These are phyloP conservation scores for Diaporthe ampelina DNA, from an alignment of 2,329 filamentous ascomycete genomes.

Conservation along the genomic window DNA sequence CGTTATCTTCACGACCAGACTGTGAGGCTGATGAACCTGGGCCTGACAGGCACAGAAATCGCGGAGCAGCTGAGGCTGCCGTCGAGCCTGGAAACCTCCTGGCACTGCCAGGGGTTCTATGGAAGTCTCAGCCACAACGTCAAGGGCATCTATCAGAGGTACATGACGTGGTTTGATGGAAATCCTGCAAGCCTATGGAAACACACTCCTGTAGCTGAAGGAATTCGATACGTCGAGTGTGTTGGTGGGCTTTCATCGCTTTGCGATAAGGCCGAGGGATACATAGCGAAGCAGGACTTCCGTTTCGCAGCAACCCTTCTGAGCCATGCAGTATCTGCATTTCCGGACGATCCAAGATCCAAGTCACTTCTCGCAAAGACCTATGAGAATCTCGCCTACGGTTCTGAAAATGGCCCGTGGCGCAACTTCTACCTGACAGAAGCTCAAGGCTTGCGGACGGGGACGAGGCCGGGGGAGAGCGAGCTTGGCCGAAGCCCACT, in stretches of 20 bases:
- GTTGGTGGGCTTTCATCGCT: conserved; percentile 53
- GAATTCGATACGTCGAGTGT: conserved; percentile 52
- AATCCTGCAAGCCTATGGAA: conserved; percentile 53
- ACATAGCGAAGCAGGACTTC: conserved; percentile 49
- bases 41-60: conserved; percentile 55
- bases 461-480: conserved; percentile 1
- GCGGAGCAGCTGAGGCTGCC: conserved; percentile 54
- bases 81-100: conserved; percentile 48
- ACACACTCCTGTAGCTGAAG: conserved; percentile 51
- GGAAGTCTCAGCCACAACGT: conserved; percentile 56
- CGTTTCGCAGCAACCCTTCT: conserved; percentile 57
- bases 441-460: conserved; percentile 47
- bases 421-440: conserved; percentile 55
- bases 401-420: conserved; percentile 57
- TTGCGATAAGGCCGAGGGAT: conserved; percentile 49
- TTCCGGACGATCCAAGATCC: conserved; percentile 44
- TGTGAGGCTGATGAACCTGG: conserved; percentile 54
- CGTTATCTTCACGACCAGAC: conserved; percentile 57
- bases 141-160: conserved; percentile 54
- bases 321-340: conserved; percentile 51
- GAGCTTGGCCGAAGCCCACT: conserved; percentile 13
- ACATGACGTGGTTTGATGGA: conserved; percentile 48
- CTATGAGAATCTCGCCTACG: conserved; percentile 53
- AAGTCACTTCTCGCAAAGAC: conserved; percentile 48
- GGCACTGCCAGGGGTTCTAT: conserved; percentile 54